phyloP scores from a whole-genome alignment of 2,329 filamentous ascomycete genomes.

The Thermochaetoides dissita region DNA sequence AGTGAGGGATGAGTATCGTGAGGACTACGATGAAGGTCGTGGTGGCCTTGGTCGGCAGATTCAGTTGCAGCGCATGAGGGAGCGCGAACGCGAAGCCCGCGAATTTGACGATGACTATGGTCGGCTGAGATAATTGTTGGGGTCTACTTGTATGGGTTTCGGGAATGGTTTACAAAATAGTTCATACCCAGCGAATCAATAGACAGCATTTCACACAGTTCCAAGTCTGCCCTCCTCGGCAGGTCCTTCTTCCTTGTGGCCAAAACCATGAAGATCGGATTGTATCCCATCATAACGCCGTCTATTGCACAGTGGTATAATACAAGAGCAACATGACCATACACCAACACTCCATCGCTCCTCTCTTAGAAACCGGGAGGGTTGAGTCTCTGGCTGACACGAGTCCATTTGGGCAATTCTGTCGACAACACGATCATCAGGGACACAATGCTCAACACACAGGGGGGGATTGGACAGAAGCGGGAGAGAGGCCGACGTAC shows the following conservation, averaged over 20 bases:
- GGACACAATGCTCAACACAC: background rate
- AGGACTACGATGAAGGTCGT: constrained; percentile 90
- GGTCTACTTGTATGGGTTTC: background rate
- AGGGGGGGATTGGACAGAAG: too few relatives aligned
- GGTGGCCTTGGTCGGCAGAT: constrained; percentile 77
- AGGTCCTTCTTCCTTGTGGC: background rate
- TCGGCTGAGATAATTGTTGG: constrained; percentile 10
- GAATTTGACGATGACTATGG: constrained; percentile 11
- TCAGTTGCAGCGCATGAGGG: constrained; percentile 31
- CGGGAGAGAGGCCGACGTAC: constrained; percentile 40
- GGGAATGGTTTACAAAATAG: background rate
- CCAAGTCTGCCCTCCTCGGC: background rate
- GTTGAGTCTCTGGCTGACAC: constrained; percentile 85
- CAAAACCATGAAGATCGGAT: too few relatives aligned
- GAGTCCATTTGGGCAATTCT: constrained; percentile 88
- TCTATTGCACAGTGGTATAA: constrained; percentile 14
- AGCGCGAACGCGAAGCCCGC: constrained; percentile 9
- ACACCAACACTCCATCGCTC: constrained; percentile 12
- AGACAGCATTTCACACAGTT: background rate
- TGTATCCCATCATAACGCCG: constrained; percentile 7
- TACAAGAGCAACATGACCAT: constrained; percentile 1
- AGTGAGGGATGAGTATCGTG: constrained; percentile 92
- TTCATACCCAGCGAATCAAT: constrained; percentile 7
- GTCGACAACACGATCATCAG: constrained; percentile 7
- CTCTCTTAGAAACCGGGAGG: constrained; percentile 69